Conservation (phyloP, 768 basidiomycete genomes). For the Auricularia sp. region DNA sequence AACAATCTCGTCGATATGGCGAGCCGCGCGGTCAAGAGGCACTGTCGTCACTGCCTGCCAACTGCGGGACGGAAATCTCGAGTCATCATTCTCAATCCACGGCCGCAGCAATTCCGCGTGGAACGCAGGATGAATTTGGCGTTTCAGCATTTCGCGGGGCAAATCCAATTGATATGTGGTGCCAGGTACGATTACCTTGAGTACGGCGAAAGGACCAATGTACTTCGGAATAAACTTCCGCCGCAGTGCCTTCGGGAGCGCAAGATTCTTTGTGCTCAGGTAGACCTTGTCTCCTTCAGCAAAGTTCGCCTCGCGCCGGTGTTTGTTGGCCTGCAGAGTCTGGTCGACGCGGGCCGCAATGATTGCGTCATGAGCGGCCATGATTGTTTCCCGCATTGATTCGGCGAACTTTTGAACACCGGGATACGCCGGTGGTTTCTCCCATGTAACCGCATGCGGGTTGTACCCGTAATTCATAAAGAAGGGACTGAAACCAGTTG, state of each 20-base stretch:
- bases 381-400: slow-evolving; percentile 5
- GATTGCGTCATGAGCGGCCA: slow-evolving; percentile 7
- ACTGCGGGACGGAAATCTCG: slow-evolving; percentile 24
- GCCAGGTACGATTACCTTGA: slow-evolving; percentile 8
- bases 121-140: slow-evolving; percentile 20
- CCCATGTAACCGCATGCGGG: slow-evolving; percentile 19
- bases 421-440: background rate
- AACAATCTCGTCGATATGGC: too few relatives aligned
- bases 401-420: slow-evolving; percentile 5
- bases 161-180: slow-evolving; percentile 17
- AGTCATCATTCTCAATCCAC: slow-evolving; percentile 26
- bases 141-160: slow-evolving; percentile 14
- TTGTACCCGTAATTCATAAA: slow-evolving; percentile 26
- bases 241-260: slow-evolving; percentile 23
- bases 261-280: slow-evolving; percentile 27
- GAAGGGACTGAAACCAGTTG: slow-evolving; percentile 28
- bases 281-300: slow-evolving; percentile 22
- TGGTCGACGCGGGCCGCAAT: slow-evolving; percentile 2
- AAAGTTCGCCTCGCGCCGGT: slow-evolving; percentile 11
- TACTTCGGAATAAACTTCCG: slow-evolving; percentile 27
- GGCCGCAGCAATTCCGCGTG: slow-evolving; percentile 23
- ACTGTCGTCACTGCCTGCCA: too few relatives aligned
- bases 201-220: slow-evolving; percentile 29
- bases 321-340: background rate
- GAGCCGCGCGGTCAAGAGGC: too few relatives aligned